Percentiles rank a stretch among this genome's conserved stretches.
phyloP scores from a whole-genome alignment of 495 filamentous ascomycete genomes.

The Aspergillus ellipticus region DNA sequence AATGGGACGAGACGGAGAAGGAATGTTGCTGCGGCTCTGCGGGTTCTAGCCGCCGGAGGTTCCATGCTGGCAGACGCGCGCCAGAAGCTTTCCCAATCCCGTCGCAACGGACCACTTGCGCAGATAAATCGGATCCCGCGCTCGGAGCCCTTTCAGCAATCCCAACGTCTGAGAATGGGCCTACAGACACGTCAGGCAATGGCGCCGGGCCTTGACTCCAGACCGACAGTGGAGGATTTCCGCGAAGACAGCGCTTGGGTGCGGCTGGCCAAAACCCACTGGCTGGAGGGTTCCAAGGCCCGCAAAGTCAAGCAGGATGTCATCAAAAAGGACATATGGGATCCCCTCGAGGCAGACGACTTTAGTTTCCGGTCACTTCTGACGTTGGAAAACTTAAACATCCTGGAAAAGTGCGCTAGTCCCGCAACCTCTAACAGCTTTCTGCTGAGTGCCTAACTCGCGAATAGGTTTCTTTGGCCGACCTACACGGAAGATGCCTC shows the following conservation, averaged over 20 bases:
- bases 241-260: constrained; percentile 79
- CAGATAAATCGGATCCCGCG: constrained; percentile 26
- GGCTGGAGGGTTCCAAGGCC: constrained; percentile 66
- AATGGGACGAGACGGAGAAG: not conserved
- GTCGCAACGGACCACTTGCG: constrained; percentile 25
- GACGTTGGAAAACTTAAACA: constrained; percentile 83
- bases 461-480: constrained; percentile 82
- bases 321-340: constrained; percentile 88
- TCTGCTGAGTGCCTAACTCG: constrained; percentile 20
- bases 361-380: constrained; percentile 77
- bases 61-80: constrained; percentile 19
- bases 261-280: constrained; percentile 77
- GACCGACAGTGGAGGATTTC: constrained; percentile 62
- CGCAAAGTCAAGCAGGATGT: constrained; percentile 79
- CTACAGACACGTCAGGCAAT: constrained; percentile 38
- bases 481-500: constrained; percentile 84
- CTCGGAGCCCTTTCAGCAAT: constrained; percentile 22
- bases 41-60: constrained; percentile 19
- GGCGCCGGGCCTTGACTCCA: constrained; percentile 47
- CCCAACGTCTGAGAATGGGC: constrained; percentile 30
- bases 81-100: constrained; percentile 22
- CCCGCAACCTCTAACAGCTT: not conserved
- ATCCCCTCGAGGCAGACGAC: constrained; percentile 72
- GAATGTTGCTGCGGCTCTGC: constrained; percentile 28
- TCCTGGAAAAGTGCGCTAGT: constrained; percentile 71